Percentiles rank a stretch among this genome's conserved stretches.
phyloP scores from a whole-genome alignment of 352 stramenopile species.

The Globisporangium uncinulatum region DNA sequence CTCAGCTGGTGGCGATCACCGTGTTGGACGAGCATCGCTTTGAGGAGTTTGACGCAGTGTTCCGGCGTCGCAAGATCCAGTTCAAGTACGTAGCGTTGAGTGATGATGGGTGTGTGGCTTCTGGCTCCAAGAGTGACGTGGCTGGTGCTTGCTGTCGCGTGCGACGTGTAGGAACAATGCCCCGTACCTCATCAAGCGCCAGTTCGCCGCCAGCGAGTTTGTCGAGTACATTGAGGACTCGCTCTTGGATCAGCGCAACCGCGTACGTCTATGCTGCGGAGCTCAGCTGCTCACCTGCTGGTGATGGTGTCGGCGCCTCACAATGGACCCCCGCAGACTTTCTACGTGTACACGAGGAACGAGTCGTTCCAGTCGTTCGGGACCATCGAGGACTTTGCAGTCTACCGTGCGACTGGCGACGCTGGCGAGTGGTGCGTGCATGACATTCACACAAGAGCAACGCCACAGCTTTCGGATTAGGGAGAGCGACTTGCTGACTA shows the following conservation, averaged over 20 bases:
- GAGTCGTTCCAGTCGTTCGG: constrained; percentile 65
- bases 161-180: constrained; percentile 43
- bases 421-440: constrained; percentile 38
- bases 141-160: constrained; percentile 3
- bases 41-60: constrained; percentile 53
- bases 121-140: constrained; percentile 8
- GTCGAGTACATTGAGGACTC: constrained; percentile 77
- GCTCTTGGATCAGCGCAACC: constrained; percentile 65
- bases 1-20: constrained; percentile 35
- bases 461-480: background rate
- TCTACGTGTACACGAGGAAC: constrained; percentile 80
- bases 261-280: constrained; percentile 25
- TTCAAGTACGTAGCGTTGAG: constrained; percentile 32
- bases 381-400: constrained; percentile 61
- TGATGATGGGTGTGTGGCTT: background rate
- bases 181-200: constrained; percentile 69
- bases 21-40: constrained; percentile 41
- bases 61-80: constrained; percentile 48
- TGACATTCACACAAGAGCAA: background rate
- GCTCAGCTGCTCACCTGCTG: background rate
- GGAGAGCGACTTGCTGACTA: background rate
- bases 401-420: constrained; percentile 37
- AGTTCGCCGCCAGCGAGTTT: constrained; percentile 62
- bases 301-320: background rate
- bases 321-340: constrained; percentile 24